Conservation (phyloP, 192 early-diverging fungal species). For the Mortierella hygrophila region DNA sequence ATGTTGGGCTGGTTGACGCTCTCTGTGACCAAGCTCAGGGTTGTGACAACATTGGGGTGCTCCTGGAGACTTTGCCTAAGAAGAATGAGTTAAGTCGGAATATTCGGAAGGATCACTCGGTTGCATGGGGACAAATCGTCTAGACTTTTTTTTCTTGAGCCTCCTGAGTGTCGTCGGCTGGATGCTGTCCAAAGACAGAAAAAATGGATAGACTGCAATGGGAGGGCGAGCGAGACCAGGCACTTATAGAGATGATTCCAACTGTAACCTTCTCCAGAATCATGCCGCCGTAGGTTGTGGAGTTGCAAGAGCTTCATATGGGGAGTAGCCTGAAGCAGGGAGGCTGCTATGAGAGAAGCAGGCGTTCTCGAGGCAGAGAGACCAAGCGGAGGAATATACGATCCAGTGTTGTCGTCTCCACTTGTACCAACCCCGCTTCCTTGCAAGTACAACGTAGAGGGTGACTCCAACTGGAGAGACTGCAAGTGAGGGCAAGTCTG, state of each 20-base stretch:
- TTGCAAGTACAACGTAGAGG: background rate
- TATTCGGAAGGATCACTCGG: background rate
- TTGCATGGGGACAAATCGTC: background rate
- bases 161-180: background rate
- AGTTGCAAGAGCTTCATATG: background rate
- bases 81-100: background rate
- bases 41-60: background rate
- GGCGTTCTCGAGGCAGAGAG: background rate
- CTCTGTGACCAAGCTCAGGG: background rate
- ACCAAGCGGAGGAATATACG: background rate
- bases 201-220: background rate
- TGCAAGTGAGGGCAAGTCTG: background rate
- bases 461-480: background rate
- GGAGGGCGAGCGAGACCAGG: background rate
- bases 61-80: background rate
- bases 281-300: background rate
- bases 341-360: background rate
- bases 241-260: background rate
- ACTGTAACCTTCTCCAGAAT: background rate
- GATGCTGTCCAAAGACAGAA: background rate
- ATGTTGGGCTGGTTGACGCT: background rate
- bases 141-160: background rate
- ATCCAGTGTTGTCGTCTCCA: background rate
- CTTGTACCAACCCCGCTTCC: background rate
- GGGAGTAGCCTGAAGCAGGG: background rate